These are phyloP conservation scores for Hibiscus tridactylites DNA, from an alignment of 345 rosid genomes.

Conservation along the genomic window DNA sequence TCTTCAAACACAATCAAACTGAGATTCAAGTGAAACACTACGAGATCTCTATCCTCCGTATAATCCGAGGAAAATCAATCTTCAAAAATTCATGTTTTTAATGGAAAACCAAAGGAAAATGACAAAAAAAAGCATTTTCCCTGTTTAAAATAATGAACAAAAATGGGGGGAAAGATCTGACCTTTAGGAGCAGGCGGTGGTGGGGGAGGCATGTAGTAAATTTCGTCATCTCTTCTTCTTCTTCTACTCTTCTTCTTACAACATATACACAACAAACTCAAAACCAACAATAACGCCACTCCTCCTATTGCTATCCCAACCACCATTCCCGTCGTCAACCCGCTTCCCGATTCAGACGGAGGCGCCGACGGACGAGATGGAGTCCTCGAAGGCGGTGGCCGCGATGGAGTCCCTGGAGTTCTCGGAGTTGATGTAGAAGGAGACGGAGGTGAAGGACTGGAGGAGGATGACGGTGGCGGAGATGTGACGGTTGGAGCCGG, in stretches of 20 bases:
- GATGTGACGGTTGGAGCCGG: conserved; percentile 27
- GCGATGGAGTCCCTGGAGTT: conserved; percentile 15
- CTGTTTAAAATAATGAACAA: not conserved
- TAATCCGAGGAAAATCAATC: not conserved
- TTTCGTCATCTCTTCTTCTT: conserved; percentile 22
- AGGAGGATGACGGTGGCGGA: conserved; percentile 17
- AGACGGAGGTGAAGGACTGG: conserved; percentile 13
- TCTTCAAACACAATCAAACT: too few relatives aligned
- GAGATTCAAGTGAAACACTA: not conserved
- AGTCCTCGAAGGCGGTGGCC: conserved; percentile 20
- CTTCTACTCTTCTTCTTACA: conserved; percentile 35
- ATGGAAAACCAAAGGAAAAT: too few relatives aligned
- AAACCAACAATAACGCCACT: conserved; percentile 31
- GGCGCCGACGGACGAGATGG: conserved; percentile 23
- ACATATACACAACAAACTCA: conserved; percentile 43
- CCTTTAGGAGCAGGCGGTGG: conserved; percentile 29
- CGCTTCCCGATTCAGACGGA: conserved; percentile 14
- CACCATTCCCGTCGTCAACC: conserved; percentile 45
- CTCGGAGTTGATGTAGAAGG: conserved; percentile 30
- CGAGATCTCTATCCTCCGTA: not conserved
- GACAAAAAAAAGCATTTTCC: too few relatives aligned
- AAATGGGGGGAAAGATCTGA: not conserved
- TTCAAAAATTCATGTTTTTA: not conserved
- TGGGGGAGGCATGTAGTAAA: conserved; percentile 14
- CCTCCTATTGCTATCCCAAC: conserved; percentile 65